Base-by-base conservation (phyloP, 2,329 filamentous ascomycete species). In the Shiraia sp. region DNA sequence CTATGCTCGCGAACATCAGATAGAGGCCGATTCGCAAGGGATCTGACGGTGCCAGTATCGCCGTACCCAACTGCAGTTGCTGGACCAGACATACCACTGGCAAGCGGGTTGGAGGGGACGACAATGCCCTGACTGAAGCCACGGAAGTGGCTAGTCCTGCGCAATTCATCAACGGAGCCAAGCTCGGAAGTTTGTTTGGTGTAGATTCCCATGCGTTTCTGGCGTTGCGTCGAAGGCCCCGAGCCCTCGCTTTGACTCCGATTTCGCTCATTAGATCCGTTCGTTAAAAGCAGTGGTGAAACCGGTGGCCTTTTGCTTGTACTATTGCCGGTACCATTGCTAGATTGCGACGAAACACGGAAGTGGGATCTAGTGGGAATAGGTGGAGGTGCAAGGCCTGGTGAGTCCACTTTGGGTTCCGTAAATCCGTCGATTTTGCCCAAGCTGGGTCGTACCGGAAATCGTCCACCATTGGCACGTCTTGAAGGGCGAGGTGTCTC, bases 361-460 rank as follows among this genome's bases (percentile, higher is more conserved):
- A 88, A 89, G 65, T 96, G 90, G 3, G 90, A 93, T 46, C 87
- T 81, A 4, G 81, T 81, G 0, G 90, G 90, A 45, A 95, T 88
- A 1, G 88, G 87, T 2, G 91, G 89, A 19, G 87, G 79, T 25
- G 60, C 70, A 7, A 51, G 25, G 3, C 51, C 50, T 6, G 57
- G 57, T 10, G 57, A 60, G 9, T 59, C 57, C 24, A 46, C 47
- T 30, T 50, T 57, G 25, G 80, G 72, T 12, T 85, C 73, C 6
- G 65, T 51, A 30, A 74, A 68, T 41, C 68, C 69, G 15, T 93
- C 89, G 34, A 82, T 79, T 12, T 86, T 85, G 62, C 73, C 72
- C 42, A 76, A 65, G 49, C 87, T 89, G 36, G 90, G 86, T 57
- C 84, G 85, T 58, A 85, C 79, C 1, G 81, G 81, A 55, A 84